Evolutionary conservation across 1,284 basidiomycete species (phyloP), one percentile per base, ranked within the genome.

Genomic region (Apiotrichum domesticum): DNA sequence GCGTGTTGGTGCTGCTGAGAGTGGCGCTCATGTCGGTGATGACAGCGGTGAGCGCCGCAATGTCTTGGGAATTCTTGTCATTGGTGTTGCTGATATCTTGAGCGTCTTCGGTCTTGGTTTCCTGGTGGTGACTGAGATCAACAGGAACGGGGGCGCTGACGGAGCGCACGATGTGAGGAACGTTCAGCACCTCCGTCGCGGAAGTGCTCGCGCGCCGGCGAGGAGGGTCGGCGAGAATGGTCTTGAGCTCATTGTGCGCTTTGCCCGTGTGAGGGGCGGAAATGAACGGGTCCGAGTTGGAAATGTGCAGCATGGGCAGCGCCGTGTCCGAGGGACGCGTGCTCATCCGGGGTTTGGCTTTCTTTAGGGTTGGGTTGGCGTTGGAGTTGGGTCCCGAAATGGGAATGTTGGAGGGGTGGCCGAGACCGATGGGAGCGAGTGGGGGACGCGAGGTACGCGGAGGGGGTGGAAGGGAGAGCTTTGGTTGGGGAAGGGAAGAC

Each of bases 241-340:
- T n/a, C 46, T 47, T 47, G 46, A 47, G 46, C 46, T 47, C 46
- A 35, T 47, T 47, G 46, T 35, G 46, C 6, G 46, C 35, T 8
- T 39, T 39, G 37, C 13, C 9, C 9, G 37, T 9, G 13, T 9
- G 9, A 13, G 9, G 8, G 9, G 8, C 13, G 37, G 37, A 39
- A 13, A 39, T 39, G 37, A 39, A 39, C 13, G 37, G 37, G 37
- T 39, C 37, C 37, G 37, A 39, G 37, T 9, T 8, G 9, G 37
- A 39, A 13, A 8, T 13, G 9, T 39, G 37, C 9, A 39, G 37
- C 29, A 29, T 29, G 29, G 29, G 29, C 29, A 29, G 29, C 29
- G 29, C 29, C 29, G 29, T 29, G 29, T 29, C 29, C 10, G 4
- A 14, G 7, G 35, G 47, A 29, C 42, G 32, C 13, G 29, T 49